Evolutionary conservation across 768 basidiomycete genomes (phyloP), one percentile per base, ranked within the genome.

Genomic region (Dentipellis fragilis): DNA sequence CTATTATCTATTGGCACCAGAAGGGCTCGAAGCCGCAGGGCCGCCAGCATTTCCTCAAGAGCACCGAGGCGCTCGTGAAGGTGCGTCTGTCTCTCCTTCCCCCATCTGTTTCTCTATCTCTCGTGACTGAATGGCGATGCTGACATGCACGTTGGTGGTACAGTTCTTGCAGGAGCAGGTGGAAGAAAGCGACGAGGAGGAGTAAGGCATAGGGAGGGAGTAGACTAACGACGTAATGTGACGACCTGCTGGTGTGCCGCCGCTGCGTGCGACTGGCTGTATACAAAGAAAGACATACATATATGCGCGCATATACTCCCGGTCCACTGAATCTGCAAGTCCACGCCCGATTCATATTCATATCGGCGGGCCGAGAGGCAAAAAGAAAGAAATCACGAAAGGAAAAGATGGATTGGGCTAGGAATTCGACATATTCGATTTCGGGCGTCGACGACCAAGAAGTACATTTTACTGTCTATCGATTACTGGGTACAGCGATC

Each of bases 11-110:
- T 71, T 99, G 95, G 95, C 77, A 92, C 71, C 86, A 90, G 73
- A 99, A 99, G 73, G 95, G 96, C 52, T 88, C 93, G 49, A 96
- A 93, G 72, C 82, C 92, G 0, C 91, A 97, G 70, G 95, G 94
- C 50, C 85, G 87, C 66, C 93, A 96, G 69, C 89, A 93, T 69
- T 97, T 99, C 78, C 73, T 97, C 63, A 94, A 91, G 73, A 82
- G 77, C 56, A 87, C 91, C 0, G 89, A 89, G 66, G 67, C 89
- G 16, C 77, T 98, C 39, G 93, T 98, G 67, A 95, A 96, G 80
- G 93, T 84, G 65, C 51, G 71, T 65, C 51, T 40, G 46, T 21
- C 10, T 23, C 48, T 23, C 23, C 48, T 1, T 19, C 19, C 11
- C 34, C 3, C 21, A 16, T n/a, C 40, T 2, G 4, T 54, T 21